Base-by-base conservation (phyloP, 2,329 filamentous ascomycete genomes). In the Diaporthe caulivora region DNA sequence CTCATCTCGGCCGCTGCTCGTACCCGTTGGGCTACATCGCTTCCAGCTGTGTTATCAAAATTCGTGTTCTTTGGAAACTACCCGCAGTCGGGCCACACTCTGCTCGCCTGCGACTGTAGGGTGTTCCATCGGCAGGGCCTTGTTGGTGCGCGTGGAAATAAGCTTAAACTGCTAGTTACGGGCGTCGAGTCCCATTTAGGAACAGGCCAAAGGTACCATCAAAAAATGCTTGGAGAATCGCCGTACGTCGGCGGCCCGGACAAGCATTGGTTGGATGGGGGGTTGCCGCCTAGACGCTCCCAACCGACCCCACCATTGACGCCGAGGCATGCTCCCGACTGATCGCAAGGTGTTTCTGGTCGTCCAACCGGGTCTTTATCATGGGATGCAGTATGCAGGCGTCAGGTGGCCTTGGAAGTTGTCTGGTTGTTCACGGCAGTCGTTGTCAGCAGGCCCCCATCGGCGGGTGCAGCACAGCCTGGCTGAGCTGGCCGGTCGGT, bases 321-420 rank as follows among this genome's bases (percentile, higher is more conserved):
- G 62, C 18, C 44, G 42, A 51, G 21, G 29, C 51, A 17, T 21
- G 44, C 34, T 47, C 42, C 44, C 62, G 21, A 65, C 40, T 60
- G 54, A 71, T 71, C 44, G 31, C 51, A 62, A 60, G 68, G 49
- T 51, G 29, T 29, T 58, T 70, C 42, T 70, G 54, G 55, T 49
- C 31, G 21, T 60, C 68, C 55, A 71, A 62, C 55, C 68, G 68
- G 68, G 68, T 51, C 68, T 71, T 62, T 57, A 44, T 62, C 34
- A 53, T 47, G 68, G 55, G 55, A 58, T 71, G 68, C 68, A 71
- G 55, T 37, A 51, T 71, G 68, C 68, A 51, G 18, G 55, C 49
- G 68, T 60, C 55, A 69, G 68, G 54, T 62, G 44, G 42, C 34
- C 31, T 71, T 47, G 47, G 68, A 34, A 60, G 51, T 40, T 40